Evolutionary conservation across 441 rosid genomes (phyloP).

Genomic region (Gossypium gossypioides): DNA sequence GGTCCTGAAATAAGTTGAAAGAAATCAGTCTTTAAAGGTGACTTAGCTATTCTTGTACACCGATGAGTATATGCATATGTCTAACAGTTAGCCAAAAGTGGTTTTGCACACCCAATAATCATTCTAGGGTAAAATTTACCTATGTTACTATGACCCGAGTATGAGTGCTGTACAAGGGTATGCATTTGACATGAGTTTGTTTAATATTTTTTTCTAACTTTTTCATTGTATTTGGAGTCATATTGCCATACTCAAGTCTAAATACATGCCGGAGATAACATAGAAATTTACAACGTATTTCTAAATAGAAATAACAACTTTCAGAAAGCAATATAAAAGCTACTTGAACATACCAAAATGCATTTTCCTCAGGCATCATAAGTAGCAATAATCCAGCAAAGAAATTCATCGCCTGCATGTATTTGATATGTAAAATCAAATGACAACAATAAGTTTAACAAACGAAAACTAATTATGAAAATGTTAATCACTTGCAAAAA

Average conservation of each 20-base stretch:
- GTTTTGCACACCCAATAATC: neutral
- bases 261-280: neutral
- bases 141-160: neutral
- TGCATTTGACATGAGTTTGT: neutral
- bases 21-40: slow-evolving; percentile 9
- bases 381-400: slow-evolving; percentile 68
- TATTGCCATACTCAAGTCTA: neutral
- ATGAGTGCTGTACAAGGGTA: neutral
- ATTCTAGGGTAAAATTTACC: neutral
- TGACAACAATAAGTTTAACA: neutral
- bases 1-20: slow-evolving; percentile 39
- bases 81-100: neutral
- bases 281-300: neutral
- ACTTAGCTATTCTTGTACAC: too few relatives aligned
- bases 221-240: neutral
- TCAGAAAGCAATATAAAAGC: slow-evolving; percentile 14
- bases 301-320: slow-evolving; percentile 5
- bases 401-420: slow-evolving; percentile 68
- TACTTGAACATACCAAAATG: slow-evolving; percentile 54
- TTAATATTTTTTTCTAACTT: neutral
- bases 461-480: neutral
- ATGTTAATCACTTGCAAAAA: neutral
- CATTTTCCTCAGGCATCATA: slow-evolving; percentile 75
- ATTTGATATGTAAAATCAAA: slow-evolving; percentile 17
- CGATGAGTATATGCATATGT: too few relatives aligned